Conservation (phyloP, 495 filamentous ascomycete species). For the Penicillium argentinense region DNA sequence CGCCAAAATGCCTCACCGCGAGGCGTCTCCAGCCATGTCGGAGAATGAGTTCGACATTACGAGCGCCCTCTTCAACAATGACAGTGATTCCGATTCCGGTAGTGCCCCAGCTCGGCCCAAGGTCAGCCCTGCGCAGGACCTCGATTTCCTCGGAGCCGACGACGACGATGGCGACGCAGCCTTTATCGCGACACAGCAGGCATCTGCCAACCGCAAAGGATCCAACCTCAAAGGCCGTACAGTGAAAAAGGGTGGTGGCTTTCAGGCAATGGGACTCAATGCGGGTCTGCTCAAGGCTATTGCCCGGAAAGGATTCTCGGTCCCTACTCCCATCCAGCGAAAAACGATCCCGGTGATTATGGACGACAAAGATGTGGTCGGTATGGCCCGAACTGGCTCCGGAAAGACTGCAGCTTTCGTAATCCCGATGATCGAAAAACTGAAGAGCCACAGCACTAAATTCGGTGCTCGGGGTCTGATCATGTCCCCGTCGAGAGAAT, state of each 20-base stretch:
- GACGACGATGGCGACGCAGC: conserved; percentile 74
- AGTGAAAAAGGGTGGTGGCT: conserved; percentile 92
- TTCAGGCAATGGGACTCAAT: conserved; percentile 95
- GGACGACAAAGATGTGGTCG: conserved; percentile 88
- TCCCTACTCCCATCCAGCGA: conserved; percentile 95
- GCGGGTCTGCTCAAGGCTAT: conserved; percentile 82
- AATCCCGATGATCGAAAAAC: conserved; percentile 93
- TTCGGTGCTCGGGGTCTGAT: conserved; percentile 84
- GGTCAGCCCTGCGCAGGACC: conserved; percentile 30
- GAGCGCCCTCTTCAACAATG: conserved; percentile 67
- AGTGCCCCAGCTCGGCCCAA: conserved; percentile 31
- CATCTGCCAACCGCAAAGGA: conserved; percentile 80
- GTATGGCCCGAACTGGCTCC: conserved; percentile 95
- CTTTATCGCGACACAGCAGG: conserved; percentile 84
- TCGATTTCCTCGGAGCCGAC: conserved; percentile 50
- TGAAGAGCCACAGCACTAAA: conserved; percentile 83
- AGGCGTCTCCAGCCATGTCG: conserved; percentile 77
- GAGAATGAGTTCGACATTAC: conserved; percentile 93
- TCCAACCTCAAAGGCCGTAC: conserved; percentile 79
- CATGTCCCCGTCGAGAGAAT: conserved; percentile 85
- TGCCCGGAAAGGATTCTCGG: conserved; percentile 85
- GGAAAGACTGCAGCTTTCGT: conserved; percentile 98
- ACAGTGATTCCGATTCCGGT: conserved; percentile 51
- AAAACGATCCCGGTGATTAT: conserved; percentile 92
- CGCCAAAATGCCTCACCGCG: conserved; percentile 55